A percentile compares a stretch with the other conserved stretches of the same genome.
Evolutionary conservation across 176 grass and related monocot species (phyloP).

Genomic region (Aegilops sharonensis): DNA sequence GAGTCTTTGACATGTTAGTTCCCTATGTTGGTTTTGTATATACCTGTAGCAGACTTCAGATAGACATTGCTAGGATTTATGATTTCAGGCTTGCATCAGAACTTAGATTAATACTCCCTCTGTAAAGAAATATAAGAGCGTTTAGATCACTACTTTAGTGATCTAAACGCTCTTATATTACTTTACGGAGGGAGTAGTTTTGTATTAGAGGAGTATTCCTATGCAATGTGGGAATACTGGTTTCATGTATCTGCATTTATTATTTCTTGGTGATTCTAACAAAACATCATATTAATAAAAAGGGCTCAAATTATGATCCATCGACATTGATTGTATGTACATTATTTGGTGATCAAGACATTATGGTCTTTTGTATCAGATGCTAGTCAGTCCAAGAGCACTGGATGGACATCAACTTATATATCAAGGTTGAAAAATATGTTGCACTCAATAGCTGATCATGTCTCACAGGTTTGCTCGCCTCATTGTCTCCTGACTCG

Average conservation of each 20-base stretch:
- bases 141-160: no score
- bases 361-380: slow-evolving; percentile 53
- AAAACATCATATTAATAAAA: background rate
- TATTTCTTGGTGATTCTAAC: background rate
- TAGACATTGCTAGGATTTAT: slow-evolving; percentile 2
- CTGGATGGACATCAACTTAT: slow-evolving; percentile 73
- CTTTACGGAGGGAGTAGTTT: no score
- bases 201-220: background rate
- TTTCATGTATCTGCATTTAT: background rate
- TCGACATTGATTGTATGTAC: slow-evolving; percentile 2
- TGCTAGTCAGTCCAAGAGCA: slow-evolving; percentile 57
- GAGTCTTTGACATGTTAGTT: background rate
- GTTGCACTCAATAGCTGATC: slow-evolving; percentile 85
- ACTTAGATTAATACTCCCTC: background rate
- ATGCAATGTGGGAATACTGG: background rate
- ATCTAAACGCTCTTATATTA: no score
- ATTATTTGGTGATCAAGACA: slow-evolving; percentile 15
- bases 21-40: background rate
- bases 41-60: background rate
- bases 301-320: background rate
- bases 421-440: slow-evolving; percentile 82
- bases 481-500: background rate
- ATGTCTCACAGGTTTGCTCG: slow-evolving; percentile 88
- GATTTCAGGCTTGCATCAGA: background rate
- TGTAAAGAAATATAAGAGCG: no score